Percentiles rank a stretch among this genome's conserved stretches.
Conservation (phyloP, 805 yeast species). For the Teunomyces cretensis region DNA sequence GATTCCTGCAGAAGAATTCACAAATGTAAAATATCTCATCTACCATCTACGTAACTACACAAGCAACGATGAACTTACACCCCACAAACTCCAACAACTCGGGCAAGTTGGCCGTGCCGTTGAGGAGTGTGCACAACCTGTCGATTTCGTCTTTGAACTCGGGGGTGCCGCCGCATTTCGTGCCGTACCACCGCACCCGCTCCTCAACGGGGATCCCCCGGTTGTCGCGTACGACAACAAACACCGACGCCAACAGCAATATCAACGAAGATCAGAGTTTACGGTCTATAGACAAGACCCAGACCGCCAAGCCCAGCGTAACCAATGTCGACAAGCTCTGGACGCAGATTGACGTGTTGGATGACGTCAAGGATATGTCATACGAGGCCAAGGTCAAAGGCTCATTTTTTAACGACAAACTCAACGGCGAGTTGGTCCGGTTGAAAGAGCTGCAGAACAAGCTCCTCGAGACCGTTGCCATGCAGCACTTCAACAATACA, state of each 20-base stretch:
- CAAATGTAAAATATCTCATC: not conserved
- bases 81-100: not conserved
- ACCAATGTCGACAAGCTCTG: slow-evolving; percentile 76
- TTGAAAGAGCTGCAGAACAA: slow-evolving; percentile 56
- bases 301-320: slow-evolving; percentile 56
- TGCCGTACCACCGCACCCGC: not conserved
- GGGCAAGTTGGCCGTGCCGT: slow-evolving; percentile 1
- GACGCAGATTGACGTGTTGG: slow-evolving; percentile 84
- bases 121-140: not conserved
- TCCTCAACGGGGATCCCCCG: slow-evolving; percentile 17
- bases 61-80: not conserved
- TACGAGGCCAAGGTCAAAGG: slow-evolving; percentile 40
- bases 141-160: not conserved
- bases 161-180: not conserved
- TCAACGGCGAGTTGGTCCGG: slow-evolving; percentile 49
- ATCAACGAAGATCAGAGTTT: slow-evolving; percentile 16
- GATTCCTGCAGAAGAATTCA: not conserved
- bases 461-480: slow-evolving; percentile 33
- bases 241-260: slow-evolving; percentile 2
- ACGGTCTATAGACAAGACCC: slow-evolving; percentile 46
- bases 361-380: slow-evolving; percentile 70
- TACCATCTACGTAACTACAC: not conserved
- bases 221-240: slow-evolving; percentile 8
- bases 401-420: slow-evolving; percentile 52
- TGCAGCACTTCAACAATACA: slow-evolving; percentile 26